Evolutionary conservation across 2,329 filamentous ascomycete species (phyloP), one percentile per base, ranked within the genome.

Genomic region (Fusarium transvaalense): DNA sequence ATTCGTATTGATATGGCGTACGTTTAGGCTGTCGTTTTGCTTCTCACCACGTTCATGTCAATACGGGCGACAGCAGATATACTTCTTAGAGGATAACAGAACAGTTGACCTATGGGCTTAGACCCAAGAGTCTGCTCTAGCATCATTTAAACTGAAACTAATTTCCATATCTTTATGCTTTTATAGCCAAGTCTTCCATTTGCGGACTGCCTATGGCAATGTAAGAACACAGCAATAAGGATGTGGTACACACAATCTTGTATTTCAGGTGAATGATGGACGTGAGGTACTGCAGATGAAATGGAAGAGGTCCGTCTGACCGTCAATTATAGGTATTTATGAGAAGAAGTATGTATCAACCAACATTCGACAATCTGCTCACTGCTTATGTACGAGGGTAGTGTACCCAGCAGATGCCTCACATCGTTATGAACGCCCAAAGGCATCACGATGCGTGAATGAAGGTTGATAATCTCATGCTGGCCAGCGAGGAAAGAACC

Each of bases 391-490:
- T 73, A 77, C 76, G 58, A 37, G 65, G 73, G 77, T 77, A 77
- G 57, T 75, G 78, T 78, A 78, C 78, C 71, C 54, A 77, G 74
- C 72, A 78, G 77, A 76, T 71, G 78, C 80, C 77, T 65, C 65
- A 66, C 72, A 74, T 66, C 72, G 64, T 71, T 66, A 55, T 61
- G 55, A 61, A 73, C 64, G 61, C 76, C 71, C 75, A 54, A 74
- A 65, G 75, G 78, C 67, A 72, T 70, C 74, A 61, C 64, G 38
- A 62, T 56, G 69, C 55, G 66, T 52, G 70, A 63, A 56, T 55
- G 61, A 64, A 68, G 71, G 61, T 61, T 75, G 78, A 79, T 66
- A 71, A 71, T 75, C 75, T 77, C 76, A 72, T 70, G 65, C 75
- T 70, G 43, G 66, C 75, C 73, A 54, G 56, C 69, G 65, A 76